These are phyloP conservation scores for Endogone sp. DNA, from an alignment of 192 early-diverging fungal genomes.

Conservation along the genomic window DNA sequence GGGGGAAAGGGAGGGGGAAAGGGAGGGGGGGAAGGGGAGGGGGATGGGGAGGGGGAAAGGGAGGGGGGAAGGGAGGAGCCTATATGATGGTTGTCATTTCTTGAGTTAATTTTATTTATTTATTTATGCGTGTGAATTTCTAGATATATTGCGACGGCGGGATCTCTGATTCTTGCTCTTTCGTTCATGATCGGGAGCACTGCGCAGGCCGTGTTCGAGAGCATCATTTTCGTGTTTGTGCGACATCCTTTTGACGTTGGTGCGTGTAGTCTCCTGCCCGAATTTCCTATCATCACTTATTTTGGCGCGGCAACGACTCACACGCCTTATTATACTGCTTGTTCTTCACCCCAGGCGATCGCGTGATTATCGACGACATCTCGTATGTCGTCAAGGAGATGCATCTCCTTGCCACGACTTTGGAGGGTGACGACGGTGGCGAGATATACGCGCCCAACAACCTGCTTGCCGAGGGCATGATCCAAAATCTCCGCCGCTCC, in stretches of 20 bases:
- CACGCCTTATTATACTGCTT: too few relatives aligned
- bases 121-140: too few relatives aligned
- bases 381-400: slow-evolving; percentile 73
- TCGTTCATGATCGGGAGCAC: slow-evolving; percentile 85
- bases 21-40: too few relatives aligned
- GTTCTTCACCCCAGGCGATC: slow-evolving; percentile 64
- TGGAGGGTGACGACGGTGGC: slow-evolving; percentile 75
- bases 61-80: too few relatives aligned
- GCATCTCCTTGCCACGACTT: slow-evolving; percentile 75
- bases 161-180: slow-evolving; percentile 68
- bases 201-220: slow-evolving; percentile 76
- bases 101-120: too few relatives aligned
- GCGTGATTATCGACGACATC: slow-evolving; percentile 63
- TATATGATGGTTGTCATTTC: too few relatives aligned
- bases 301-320: too few relatives aligned
- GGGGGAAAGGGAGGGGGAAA: too few relatives aligned
- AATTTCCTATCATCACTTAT: too few relatives aligned
- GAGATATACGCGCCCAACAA: slow-evolving; percentile 75
- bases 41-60: too few relatives aligned
- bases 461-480: slow-evolving; percentile 54
- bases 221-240: slow-evolving; percentile 84
- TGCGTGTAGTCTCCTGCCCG: too few relatives aligned
- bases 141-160: slow-evolving; percentile 41
- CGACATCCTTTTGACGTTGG: slow-evolving; percentile 69
- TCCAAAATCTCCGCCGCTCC: slow-evolving; percentile 71